Evolutionary conservation across 192 early-diverging fungal species (phyloP).

Genomic region (Coemansia sp.): DNA sequence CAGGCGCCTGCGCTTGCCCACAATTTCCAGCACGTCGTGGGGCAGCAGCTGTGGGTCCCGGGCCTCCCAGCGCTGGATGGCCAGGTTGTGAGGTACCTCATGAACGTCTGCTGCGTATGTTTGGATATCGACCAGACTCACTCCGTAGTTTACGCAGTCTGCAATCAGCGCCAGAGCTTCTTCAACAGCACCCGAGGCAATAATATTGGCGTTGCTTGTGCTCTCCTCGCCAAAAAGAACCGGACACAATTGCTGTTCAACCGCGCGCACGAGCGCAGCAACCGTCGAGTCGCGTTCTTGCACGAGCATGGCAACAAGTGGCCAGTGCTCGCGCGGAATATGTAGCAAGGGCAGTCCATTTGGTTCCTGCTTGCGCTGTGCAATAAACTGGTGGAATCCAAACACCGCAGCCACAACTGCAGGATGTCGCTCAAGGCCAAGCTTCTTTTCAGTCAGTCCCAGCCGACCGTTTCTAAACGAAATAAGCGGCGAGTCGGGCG

Average conservation of each 20-base stretch:
- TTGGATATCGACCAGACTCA: slow-evolving; percentile 23
- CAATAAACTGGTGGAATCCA: slow-evolving; percentile 46
- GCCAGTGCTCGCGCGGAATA: slow-evolving; percentile 29
- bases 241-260: slow-evolving; percentile 48
- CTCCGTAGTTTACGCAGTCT: slow-evolving; percentile 42
- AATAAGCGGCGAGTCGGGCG: slow-evolving; percentile 7
- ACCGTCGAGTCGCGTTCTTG: slow-evolving; percentile 43
- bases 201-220: slow-evolving; percentile 26
- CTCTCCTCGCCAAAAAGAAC: slow-evolving; percentile 38
- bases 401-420: slow-evolving; percentile 41
- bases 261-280: slow-evolving; percentile 22
- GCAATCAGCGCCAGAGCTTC: slow-evolving; percentile 30
- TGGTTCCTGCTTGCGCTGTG: slow-evolving; percentile 22
- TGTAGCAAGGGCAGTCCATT: slow-evolving; percentile 20
- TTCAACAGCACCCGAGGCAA: slow-evolving; percentile 31
- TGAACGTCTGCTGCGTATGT: slow-evolving; percentile 6
- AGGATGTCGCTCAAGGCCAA: slow-evolving; percentile 45
- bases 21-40: slow-evolving; percentile 25
- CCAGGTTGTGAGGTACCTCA: slow-evolving; percentile 32
- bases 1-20: slow-evolving; percentile 21
- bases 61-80: slow-evolving; percentile 51
- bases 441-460: slow-evolving; percentile 36
- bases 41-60: slow-evolving; percentile 30
- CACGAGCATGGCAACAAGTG: slow-evolving; percentile 46
- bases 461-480: slow-evolving; percentile 43